phyloP scores from a whole-genome alignment of 1,139 yeast species.

The Suhomyces taliae region DNA sequence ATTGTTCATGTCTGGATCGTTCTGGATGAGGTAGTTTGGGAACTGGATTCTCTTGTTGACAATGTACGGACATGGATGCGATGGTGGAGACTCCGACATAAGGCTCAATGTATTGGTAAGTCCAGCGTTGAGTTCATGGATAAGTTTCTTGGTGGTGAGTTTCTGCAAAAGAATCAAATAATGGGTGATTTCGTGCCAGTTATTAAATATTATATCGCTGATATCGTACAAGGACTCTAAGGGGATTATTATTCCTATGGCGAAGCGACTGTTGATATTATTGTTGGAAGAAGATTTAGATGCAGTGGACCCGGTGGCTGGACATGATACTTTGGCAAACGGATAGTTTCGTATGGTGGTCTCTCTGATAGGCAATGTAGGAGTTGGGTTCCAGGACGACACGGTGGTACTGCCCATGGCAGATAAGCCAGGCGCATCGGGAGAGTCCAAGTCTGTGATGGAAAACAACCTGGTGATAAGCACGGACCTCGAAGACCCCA shows the following conservation, averaged over 20 bases:
- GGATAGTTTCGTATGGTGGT: conserved; percentile 7
- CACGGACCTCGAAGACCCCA: conserved; percentile 35
- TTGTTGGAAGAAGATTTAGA: conserved; percentile 14
- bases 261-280: conserved; percentile 39
- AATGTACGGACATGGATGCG: conserved; percentile 25
- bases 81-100: not conserved
- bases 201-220: conserved; percentile 44
- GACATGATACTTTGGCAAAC: not conserved
- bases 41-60: conserved; percentile 41
- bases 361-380: conserved; percentile 30
- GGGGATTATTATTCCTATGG: conserved; percentile 52
- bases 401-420: not conserved
- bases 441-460: conserved; percentile 30
- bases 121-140: conserved; percentile 18
- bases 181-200: conserved; percentile 51
- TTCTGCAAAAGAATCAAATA: conserved; percentile 42
- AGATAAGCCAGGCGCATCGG: conserved; percentile 4
- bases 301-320: not conserved
- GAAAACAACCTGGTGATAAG: conserved; percentile 49
- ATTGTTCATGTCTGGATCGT: conserved; percentile 41
- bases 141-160: conserved; percentile 36
- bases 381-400: conserved; percentile 32
- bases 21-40: conserved; percentile 38
- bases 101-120: conserved; percentile 1
- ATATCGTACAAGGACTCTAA: conserved; percentile 33